phyloP scores from a whole-genome alignment of 2,329 filamentous ascomycete genomes.

The Sporothrix dimorphospora region DNA sequence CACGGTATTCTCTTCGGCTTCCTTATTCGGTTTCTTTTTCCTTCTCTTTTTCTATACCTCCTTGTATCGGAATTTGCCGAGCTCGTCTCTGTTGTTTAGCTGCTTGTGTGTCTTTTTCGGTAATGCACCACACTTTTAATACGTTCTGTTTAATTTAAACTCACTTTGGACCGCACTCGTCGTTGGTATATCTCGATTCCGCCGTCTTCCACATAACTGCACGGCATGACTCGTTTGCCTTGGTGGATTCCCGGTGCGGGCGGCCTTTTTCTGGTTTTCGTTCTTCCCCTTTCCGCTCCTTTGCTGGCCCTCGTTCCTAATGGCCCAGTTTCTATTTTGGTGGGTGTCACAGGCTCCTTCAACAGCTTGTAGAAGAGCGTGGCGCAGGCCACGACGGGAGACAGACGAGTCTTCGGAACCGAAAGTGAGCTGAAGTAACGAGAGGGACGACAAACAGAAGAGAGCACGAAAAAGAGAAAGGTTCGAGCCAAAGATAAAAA shows the following conservation, averaged over 20 bases:
- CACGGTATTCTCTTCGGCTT: background rate
- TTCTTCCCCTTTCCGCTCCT: background rate
- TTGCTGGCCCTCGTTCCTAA: background rate
- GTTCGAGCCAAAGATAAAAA: background rate
- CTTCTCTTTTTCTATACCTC: constrained; percentile 10
- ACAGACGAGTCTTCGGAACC: background rate
- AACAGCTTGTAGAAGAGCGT: background rate
- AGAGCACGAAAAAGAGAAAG: background rate
- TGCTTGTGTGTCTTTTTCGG: background rate
- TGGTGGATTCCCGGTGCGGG: background rate
- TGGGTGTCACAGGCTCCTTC: constrained; percentile 8
- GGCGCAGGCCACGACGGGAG: constrained; percentile 6
- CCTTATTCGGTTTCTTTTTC: background rate
- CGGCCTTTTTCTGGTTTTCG: background rate
- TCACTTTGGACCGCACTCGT: background rate
- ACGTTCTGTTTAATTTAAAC: background rate
- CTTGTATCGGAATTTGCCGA: background rate
- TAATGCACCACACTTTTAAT: too few relatives aligned
- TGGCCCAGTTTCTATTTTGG: constrained; percentile 3
- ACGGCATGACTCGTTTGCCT: constrained; percentile 2
- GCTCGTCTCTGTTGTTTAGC: background rate
- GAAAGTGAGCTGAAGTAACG: background rate
- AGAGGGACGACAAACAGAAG: background rate
- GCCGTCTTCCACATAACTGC: background rate
- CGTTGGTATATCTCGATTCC: background rate